Evolutionary conservation across 1,284 basidiomycete genomes (phyloP), one percentile per base, ranked within the genome.

Genomic region (Sporisorium scitamineum): DNA sequence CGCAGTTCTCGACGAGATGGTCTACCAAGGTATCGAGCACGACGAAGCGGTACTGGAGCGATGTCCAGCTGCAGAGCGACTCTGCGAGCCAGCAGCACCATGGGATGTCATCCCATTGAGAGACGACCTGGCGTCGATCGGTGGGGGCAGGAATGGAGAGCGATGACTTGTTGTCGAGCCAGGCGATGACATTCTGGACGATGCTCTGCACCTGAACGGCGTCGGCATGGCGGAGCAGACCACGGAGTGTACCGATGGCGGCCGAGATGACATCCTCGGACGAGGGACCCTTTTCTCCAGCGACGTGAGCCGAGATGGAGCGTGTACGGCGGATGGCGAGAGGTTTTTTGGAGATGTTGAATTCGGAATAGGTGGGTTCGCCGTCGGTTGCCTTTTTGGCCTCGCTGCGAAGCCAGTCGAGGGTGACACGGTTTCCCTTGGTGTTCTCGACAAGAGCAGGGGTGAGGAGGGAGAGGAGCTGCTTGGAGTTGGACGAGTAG

Each of bases 1-100:
- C 93, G 76, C 90, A 90, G 48, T 89, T 88, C 73, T 91, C 90
- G 37, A 91, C 88, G 7, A 97, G 89, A 29, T 90, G 89, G 82
- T 97, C 94, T 39, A 97, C 91, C 10, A 97, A 88, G 78, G 91
- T 90, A 2, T 92, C 92, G 11, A 95, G 94, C 3, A 97, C 90
- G 20, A 92, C 91, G 82, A 93, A 95, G 34, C 95, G 92, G 85
- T 96, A 96, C 84, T 96, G 94, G 68, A 95, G 93, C 78, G 92
- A 92, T 9, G 93, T 90, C 91, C 94, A 96, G 75, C 93, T 91
- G 29, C 91, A 90, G 7, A 91, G 88, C 72, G 90, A 91, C 62
- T 90, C 89, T 20, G 91, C 90, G 52, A 96, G 88, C 94, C 94
- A 97, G 71, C 91, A 90, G 82, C 91, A 94, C 83, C 93, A 91